phyloP scores from a whole-genome alignment of 164 flowering plant genomes.

The Vitis rupestris region DNA sequence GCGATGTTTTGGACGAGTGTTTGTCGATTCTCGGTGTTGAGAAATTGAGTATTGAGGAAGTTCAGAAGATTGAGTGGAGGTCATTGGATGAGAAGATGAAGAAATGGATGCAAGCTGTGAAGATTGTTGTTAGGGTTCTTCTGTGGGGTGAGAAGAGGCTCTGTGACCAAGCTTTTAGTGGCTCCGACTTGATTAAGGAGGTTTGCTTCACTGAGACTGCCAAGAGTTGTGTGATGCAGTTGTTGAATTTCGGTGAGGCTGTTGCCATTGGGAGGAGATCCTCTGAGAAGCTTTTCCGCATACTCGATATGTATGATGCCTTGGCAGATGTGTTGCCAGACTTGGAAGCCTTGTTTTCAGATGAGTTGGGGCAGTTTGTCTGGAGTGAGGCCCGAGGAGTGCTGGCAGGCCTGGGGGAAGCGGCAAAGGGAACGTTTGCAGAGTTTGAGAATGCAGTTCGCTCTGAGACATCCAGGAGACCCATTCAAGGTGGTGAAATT shows the following conservation, averaged over 20 bases:
- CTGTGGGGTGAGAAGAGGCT: conserved; percentile 65
- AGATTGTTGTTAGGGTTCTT: conserved; percentile 55
- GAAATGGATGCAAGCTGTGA: conserved; percentile 83
- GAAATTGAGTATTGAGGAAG: conserved; percentile 81
- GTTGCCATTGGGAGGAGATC: conserved; percentile 61
- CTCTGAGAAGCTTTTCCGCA: conserved; percentile 63
- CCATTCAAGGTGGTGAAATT: conserved; percentile 62
- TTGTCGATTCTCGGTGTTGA: conserved; percentile 70
- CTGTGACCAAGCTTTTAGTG: conserved; percentile 66
- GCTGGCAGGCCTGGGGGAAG: conserved; percentile 53
- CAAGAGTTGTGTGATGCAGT: conserved; percentile 71
- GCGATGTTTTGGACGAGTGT: conserved; percentile 81
- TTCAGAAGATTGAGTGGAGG: conserved; percentile 81
- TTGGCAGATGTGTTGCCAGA: conserved; percentile 42
- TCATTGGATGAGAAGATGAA: conserved; percentile 86
- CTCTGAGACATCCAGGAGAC: conserved; percentile 56
- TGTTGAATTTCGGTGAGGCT: conserved; percentile 79
- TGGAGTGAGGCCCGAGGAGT: conserved; percentile 57
- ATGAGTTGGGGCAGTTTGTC: conserved; percentile 44
- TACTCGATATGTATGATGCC: conserved; percentile 84
- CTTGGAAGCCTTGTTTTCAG: conserved; percentile 45
- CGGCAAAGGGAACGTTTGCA: conserved; percentile 67
- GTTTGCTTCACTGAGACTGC: conserved; percentile 71
- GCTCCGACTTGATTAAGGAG: conserved; percentile 43
- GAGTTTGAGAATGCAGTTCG: conserved; percentile 78